Base-by-base conservation (phyloP, 257 asterid species). In the Ajuga chamaepitys region DNA sequence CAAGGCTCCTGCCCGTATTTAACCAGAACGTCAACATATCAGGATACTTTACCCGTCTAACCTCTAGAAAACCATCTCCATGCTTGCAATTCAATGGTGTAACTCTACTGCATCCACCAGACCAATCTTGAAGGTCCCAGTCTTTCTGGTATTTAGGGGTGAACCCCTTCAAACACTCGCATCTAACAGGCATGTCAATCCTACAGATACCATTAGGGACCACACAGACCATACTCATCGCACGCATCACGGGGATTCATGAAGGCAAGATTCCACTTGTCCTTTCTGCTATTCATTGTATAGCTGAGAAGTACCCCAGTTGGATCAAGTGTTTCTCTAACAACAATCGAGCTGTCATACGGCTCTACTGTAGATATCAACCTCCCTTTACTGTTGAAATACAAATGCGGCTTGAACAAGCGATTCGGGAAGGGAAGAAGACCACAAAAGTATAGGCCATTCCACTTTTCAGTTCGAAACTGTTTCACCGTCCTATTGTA, bases 71-170 rank as follows among this genome's bases (percentile, higher is more conserved):
- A 18, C 40, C 75, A 48, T 77, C 82, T 25, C 66, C 75, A 11
- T 57, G 4, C 5, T 35, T 0, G 3, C 82, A 73, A 16, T 68
- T 64, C 61, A 64, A 30, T 0, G 65, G 62, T n/a, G 7, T 25
- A 9, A 1, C 44, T 25, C 81, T 64, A 32, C 8, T 11, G 45
- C 84, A 79, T 7, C 84, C 78, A 22, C 65, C 40, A 0, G 68
- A 58, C 74, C 78, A 79, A 68, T 72, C 78, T 22, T 68, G 71
- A 34, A 45, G 30, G 18, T 60, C 76, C 84, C 81, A 79, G 0
- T 48, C 79, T 1, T n/a, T 21, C 2, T 2, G 68, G 1, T 1
- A 21, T 13, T 4, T 40, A 0, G 84, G 72, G 13, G 44, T 5
- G 16, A 68, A 79, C 1, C 81, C 81, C 41, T 30, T 50, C 0